Conservation (phyloP, 2,329 filamentous ascomycete genomes). For the Botrytis pseudocinerea region DNA sequence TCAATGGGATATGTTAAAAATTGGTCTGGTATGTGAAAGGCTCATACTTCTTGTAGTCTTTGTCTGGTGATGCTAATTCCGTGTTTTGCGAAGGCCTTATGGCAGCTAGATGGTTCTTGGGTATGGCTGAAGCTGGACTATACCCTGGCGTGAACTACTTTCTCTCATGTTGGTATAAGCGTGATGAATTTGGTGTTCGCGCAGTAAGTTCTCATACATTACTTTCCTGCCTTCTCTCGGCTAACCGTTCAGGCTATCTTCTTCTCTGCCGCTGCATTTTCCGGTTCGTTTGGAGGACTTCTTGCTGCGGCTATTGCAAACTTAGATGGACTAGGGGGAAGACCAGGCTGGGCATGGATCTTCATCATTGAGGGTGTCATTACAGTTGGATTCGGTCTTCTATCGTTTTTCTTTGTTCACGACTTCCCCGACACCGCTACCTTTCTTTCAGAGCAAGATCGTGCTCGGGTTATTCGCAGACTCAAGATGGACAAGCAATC, state of each 20-base stretch:
- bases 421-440: constrained; percentile 53
- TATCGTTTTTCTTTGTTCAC: constrained; percentile 30
- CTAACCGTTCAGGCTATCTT: constrained; percentile 56
- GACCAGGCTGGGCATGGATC: constrained; percentile 50
- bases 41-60: background rate
- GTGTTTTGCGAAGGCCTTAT: constrained; percentile 29
- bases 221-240: constrained; percentile 52
- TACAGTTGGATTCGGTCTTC: constrained; percentile 44
- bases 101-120: constrained; percentile 57
- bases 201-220: constrained; percentile 47
- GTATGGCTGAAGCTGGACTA: constrained; percentile 71
- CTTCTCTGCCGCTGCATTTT: constrained; percentile 55
- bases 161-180: constrained; percentile 74
- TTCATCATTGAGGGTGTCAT: constrained; percentile 55
- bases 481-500: constrained; percentile 72
- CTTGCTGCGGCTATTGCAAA: constrained; percentile 48
- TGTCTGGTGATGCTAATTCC: background rate
- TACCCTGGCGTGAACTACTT: constrained; percentile 82
- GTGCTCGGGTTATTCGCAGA: constrained; percentile 67
- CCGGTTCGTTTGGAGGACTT: constrained; percentile 51
- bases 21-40: constrained; percentile 29
- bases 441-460: constrained; percentile 71
- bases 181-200: constrained; percentile 56
- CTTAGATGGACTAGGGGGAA: constrained; percentile 47
- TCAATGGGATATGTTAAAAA: constrained; percentile 44